Base-by-base conservation (phyloP, 75 land plant genomes). In the Selaginella tamariscina region DNA sequence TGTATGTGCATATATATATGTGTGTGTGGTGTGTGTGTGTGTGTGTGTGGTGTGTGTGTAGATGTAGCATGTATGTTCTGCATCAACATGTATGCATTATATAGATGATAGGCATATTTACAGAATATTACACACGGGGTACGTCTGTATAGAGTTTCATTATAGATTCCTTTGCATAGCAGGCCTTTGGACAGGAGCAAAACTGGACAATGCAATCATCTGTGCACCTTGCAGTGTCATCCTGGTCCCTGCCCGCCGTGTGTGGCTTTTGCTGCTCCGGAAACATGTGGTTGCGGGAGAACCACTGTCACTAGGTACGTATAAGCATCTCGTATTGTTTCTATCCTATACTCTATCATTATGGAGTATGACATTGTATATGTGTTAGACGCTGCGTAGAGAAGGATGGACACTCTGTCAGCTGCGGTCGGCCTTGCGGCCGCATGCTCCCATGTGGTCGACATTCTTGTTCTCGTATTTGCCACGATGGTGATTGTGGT, bases 161-260 rank as follows among this genome's bases (percentile, higher is more conserved):
- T n/a, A n/a, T n/a, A n/a, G n/a, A n/a, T n/a, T n/a, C n/a, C n/a
- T n/a, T n/a, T n/a, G n/a, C n/a, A n/a, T n/a, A n/a, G n/a, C n/a
- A n/a, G n/a, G 64, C 79, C 82, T 0, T 77, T 95, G 24, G 81
- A 83, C 56, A 69, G 39, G 57, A 71, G 32, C 1, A 84, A 77
- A 29, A 65, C 56, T 63, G 31, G 68, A 0, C 73, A 67, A n/a
- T 95, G 96, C 67, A 81, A 85, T 22, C 99, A 95, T 74, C 32
- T 62, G 9, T 95, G 96, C 68, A 94, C 89, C 21, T 71, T 95
- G 71, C 99, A 95, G 68, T 95, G 99, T 65, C 99, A 95, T 56
- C 99, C 92, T 1, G 99, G 99, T 23, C 99, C 96, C 2, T 95
- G 96, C 66, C 96, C 99, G 18, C 89, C 96, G 65, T 95, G 96